Conservation (phyloP, 148 eudicot genomes). For the Rhododendron ferrugineum region DNA sequence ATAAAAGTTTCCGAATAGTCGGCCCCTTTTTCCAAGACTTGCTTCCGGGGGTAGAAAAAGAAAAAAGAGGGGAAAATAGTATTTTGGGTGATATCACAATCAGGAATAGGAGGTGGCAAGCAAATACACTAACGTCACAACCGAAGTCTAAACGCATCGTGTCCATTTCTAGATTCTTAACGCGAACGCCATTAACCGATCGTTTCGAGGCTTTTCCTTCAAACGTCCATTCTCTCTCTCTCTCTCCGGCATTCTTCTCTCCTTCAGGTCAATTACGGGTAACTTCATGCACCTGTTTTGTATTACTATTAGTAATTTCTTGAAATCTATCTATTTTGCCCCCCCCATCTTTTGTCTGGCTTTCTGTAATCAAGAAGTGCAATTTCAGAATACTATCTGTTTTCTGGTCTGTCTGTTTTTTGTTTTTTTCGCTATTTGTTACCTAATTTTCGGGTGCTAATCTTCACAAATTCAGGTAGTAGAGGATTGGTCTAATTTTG, state of each 20-base stretch:
- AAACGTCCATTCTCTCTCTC: neutral
- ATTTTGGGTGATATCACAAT: neutral
- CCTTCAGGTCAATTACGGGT: neutral
- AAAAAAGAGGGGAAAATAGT: too few species aligned
- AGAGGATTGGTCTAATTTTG: neutral
- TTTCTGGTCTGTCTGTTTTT: neutral
- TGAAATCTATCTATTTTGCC: neutral
- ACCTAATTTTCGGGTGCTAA: neutral
- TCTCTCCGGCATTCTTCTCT: neutral
- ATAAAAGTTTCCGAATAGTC: too few species aligned
- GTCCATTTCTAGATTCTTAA: neutral
- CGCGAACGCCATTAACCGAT: neutral
- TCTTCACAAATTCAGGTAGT: neutral
- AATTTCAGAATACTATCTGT: neutral
- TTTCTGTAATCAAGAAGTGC: neutral
- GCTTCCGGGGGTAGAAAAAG: too few species aligned
- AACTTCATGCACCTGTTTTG: neutral
- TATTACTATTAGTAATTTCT: neutral
- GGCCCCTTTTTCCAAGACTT: too few species aligned
- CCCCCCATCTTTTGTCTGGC: neutral
- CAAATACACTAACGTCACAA: neutral
- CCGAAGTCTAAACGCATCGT: neutral
- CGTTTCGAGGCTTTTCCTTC: neutral
- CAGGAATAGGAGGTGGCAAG: neutral
- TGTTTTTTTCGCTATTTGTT: neutral